Base-by-base conservation (phyloP, 345 rosid genomes). In the Corymbia maculata region DNA sequence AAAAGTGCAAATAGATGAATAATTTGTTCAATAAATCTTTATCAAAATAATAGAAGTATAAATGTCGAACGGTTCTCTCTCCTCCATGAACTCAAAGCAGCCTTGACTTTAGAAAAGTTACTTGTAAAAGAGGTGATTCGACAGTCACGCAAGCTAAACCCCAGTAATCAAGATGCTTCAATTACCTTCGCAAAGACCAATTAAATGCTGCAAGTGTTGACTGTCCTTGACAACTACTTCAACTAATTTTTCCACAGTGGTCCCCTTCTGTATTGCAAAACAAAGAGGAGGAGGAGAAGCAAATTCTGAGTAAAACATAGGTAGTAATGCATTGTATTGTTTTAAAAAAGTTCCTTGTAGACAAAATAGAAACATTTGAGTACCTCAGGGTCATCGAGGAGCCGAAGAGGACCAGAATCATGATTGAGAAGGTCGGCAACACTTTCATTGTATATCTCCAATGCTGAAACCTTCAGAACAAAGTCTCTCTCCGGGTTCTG, bases 361-460 rank as follows among this genome's bases (percentile, higher is more conserved):
- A 52, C 59, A 30, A n/a, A 17, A 28, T 32, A 85, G 45, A 52
- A 86, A 53, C 59, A 44, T 87, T 85, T 82, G 87, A 89, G 79
- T 94, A 95, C 99, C 99, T 97, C 98, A 82, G 98, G 98, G 94
- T 97, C 99, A 93, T 97, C 99, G 92, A 95, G 89, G 92, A 97
- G 98, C 86, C 99, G 92, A 89, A 97, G 97, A 88, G 95, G 92
- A 79, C 97, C 96, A 91, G 98, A 92, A 87, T 94, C 97, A 85
- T 93, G 95, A 93, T 94, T 94, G 91, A 97, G 90, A 88, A 97
- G 97, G 91, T 97, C 98, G 52, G 93, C 88, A 85, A 96, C 98
- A 85, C 94, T 95, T 94, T 97, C 98, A 82, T 97, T 97, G 90
- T 97, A 97, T 87, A 97, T 97, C 95, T 97, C 98, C 92, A 97